Percentiles rank a stretch among this genome's conserved stretches.
phyloP scores from a whole-genome alignment of 768 basidiomycete genomes.

The Steccherinum ochraceum region DNA sequence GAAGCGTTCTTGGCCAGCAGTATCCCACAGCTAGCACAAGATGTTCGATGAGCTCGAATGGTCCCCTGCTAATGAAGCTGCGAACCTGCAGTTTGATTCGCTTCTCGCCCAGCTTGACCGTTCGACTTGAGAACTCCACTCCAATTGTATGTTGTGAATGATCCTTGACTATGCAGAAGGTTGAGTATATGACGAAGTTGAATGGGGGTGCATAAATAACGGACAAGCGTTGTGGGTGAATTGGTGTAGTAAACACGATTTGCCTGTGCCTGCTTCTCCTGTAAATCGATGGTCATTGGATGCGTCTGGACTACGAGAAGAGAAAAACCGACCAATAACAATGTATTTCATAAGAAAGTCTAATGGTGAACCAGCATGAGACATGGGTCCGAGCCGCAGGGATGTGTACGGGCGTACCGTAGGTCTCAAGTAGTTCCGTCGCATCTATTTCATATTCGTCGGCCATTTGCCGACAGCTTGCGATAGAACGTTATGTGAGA shows the following conservation, averaged over 20 bases:
- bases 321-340: slow-evolving; percentile 65
- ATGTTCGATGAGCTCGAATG: slow-evolving; percentile 10
- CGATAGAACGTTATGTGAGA: no score
- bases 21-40: slow-evolving; percentile 81
- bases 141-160: slow-evolving; percentile 98
- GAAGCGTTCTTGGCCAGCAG: slow-evolving; percentile 94
- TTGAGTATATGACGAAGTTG: slow-evolving; percentile 5
- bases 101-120: slow-evolving; percentile 89
- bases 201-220: slow-evolving; percentile 25
- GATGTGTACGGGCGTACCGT: slow-evolving; percentile 48
- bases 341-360: slow-evolving; percentile 99
- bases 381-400: background rate
- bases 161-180: slow-evolving; percentile 68
- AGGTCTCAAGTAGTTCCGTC: slow-evolving; percentile 91
- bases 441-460: slow-evolving; percentile 74
- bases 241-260: slow-evolving; percentile 94
- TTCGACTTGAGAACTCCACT: slow-evolving; percentile 95
- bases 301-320: slow-evolving; percentile 2
- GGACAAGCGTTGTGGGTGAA: slow-evolving; percentile 93
- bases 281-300: slow-evolving; percentile 6
- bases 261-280: slow-evolving; percentile 97
- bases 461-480: slow-evolving; percentile 5
- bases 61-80: slow-evolving; percentile 5
- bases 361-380: slow-evolving; percentile 24
- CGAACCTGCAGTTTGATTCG: slow-evolving; percentile 90